A percentile compares a stretch with the other conserved stretches of the same genome.
These are phyloP conservation scores for Hypoxylon sp. DNA, from an alignment of 2,329 filamentous ascomycete species.

Conservation along the genomic window DNA sequence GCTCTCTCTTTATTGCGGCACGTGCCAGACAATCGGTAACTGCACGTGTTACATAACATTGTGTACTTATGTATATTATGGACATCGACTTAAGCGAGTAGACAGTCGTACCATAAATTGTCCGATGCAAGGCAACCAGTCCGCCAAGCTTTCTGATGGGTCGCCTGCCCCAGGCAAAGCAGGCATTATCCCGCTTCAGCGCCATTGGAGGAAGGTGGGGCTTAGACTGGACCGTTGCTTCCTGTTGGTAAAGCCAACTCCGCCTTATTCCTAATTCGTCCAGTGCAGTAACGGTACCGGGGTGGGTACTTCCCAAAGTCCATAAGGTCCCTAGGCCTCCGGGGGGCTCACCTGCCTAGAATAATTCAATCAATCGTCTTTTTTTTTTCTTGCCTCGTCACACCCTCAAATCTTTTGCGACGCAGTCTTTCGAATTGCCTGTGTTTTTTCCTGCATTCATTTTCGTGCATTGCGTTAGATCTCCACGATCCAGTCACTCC, in stretches of 20 bases:
- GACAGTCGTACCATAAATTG: constrained; percentile 33
- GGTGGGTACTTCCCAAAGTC: constrained; percentile 10
- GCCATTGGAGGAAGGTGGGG: constrained; percentile 21
- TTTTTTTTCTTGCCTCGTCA: constrained; percentile 29
- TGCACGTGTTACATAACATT: background rate
- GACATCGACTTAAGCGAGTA: constrained; percentile 12
- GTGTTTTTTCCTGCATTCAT: constrained; percentile 20
- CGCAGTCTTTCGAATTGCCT: constrained; percentile 17
- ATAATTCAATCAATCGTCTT: constrained; percentile 32
- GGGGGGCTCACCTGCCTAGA: constrained; percentile 18
- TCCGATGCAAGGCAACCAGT: constrained; percentile 39
- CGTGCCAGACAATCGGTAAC: constrained; percentile 10
- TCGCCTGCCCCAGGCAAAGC: constrained; percentile 9
- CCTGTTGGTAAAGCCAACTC: constrained; percentile 26
- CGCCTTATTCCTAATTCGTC: constrained; percentile 37
- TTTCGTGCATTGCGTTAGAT: constrained; percentile 30
- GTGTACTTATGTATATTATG: too few species aligned
- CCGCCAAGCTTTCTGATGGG: constrained; percentile 22
- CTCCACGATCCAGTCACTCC: constrained; percentile 4
- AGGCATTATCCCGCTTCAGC: constrained; percentile 21
- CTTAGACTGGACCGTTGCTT: constrained; percentile 1
- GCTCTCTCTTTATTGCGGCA: background rate
- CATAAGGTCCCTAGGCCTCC: background rate
- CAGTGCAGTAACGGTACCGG: constrained; percentile 1
- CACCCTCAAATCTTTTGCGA: constrained; percentile 22